phyloP scores from a whole-genome alignment of 352 stramenopile genomes.

The Phytophthora cryptogea region DNA sequence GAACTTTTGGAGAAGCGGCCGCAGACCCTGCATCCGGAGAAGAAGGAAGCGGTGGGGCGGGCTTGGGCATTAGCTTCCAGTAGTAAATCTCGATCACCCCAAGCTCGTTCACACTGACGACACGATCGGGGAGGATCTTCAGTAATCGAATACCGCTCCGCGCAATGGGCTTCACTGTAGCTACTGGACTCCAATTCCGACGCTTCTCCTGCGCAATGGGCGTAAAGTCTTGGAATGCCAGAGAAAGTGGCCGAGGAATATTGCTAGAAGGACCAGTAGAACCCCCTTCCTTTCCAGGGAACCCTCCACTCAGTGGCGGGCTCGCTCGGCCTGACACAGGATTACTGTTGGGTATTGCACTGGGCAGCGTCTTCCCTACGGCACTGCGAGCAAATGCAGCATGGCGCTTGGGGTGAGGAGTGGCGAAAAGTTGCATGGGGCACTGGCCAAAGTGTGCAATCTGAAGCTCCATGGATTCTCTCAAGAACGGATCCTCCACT shows the following conservation, averaged over 20 bases:
- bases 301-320: constrained; percentile 12
- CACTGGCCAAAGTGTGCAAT: constrained; percentile 99
- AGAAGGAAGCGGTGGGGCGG: constrained; percentile 18
- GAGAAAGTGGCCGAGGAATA: constrained; percentile 56
- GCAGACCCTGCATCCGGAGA: constrained; percentile 9
- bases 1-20: constrained; percentile 19
- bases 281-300: constrained; percentile 9
- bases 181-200: constrained; percentile 58
- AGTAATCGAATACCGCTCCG: constrained; percentile 60
- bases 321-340: constrained; percentile 21
- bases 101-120: constrained; percentile 83
- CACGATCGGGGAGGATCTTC: constrained; percentile 75
- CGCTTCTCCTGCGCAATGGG: constrained; percentile 57
- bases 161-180: constrained; percentile 66
- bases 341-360: constrained; percentile 9
- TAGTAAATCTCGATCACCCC: constrained; percentile 87
- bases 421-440: constrained; percentile 94
- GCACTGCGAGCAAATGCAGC: constrained; percentile 33
- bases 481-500: constrained; percentile 94
- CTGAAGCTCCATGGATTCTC: constrained; percentile 96
- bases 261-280: constrained; percentile 21
- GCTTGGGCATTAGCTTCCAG: constrained; percentile 79
- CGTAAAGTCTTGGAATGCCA: constrained; percentile 69
- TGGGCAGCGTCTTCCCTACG: constrained; percentile 17
- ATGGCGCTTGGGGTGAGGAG: constrained; percentile 71